phyloP scores from a whole-genome alignment of 2,329 filamentous ascomycete species.

The Beauveria sp. region DNA sequence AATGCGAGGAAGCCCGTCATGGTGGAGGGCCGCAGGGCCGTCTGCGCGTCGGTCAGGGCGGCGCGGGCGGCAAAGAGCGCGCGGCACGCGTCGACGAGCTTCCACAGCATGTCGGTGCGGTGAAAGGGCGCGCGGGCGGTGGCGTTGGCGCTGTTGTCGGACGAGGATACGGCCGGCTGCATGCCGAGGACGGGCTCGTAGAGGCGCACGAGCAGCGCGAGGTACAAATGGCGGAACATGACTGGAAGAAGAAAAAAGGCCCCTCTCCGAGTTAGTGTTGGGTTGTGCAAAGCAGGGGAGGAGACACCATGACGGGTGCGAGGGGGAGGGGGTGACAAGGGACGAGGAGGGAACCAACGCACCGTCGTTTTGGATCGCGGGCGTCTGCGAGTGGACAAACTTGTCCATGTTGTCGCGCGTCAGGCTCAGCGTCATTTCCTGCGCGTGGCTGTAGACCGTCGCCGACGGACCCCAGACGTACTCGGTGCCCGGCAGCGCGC shows the following conservation, averaged over 20 bases:
- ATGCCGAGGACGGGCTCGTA: constrained; percentile 25
- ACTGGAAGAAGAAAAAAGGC: neutral
- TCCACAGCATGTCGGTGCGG: constrained; percentile 8
- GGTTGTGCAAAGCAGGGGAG: too few relatives aligned
- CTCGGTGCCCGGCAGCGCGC: neutral
- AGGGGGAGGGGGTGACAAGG: neutral
- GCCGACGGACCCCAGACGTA: constrained; percentile 3
- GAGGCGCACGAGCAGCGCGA: constrained; percentile 19
- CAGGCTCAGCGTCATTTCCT: constrained; percentile 5
- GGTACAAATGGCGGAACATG: constrained; percentile 18
- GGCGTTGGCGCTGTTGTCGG: constrained; percentile 1
- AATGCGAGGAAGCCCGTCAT: constrained; percentile 6
- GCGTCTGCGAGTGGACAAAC: neutral
- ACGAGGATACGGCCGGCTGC: constrained; percentile 7
- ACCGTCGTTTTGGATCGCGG: neutral
- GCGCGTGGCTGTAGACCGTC: neutral
- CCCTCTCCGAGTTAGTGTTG: neutral
- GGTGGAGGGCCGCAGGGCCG: neutral
- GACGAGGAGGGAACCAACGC: neutral
- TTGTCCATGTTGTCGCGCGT: constrained; percentile 4
- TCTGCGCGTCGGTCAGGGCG: neutral
- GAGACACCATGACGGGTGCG: neutral
- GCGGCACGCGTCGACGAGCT: constrained; percentile 2
- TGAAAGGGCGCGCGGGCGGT: neutral
- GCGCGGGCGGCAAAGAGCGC: neutral